Evolutionary conservation across 2,329 filamentous ascomycete species (phyloP).

Genomic region (Xylariales sp.): DNA sequence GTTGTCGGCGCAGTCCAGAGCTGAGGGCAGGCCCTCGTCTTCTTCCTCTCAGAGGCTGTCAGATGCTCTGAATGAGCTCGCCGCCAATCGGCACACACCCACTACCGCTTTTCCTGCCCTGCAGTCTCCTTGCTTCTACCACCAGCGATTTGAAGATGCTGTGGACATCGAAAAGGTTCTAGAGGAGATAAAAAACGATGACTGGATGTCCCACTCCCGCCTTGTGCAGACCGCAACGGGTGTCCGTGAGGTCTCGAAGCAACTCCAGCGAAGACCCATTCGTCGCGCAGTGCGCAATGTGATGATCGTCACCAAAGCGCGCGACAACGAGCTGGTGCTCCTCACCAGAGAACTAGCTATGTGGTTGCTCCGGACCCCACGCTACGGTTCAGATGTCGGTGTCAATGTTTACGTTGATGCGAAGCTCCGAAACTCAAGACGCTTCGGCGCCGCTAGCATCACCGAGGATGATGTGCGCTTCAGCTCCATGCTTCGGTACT

Average conservation of each 20-base stretch:
- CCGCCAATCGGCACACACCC: conserved; percentile 37
- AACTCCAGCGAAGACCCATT: conserved; percentile 87
- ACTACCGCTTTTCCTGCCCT: conserved; percentile 61
- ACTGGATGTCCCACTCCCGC: conserved; percentile 88
- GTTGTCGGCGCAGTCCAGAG: conserved; percentile 40
- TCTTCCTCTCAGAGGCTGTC: conserved; percentile 59
- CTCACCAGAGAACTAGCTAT: conserved; percentile 82
- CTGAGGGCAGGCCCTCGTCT: conserved; percentile 32
- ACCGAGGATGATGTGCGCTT: conserved; percentile 72
- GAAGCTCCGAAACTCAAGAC: conserved; percentile 82
- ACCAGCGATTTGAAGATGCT: conserved; percentile 92
- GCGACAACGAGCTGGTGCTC: conserved; percentile 88
- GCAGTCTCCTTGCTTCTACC: conserved; percentile 95
- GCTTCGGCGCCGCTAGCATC: conserved; percentile 75
- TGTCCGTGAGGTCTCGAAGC: conserved; percentile 92
- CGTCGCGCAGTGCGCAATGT: conserved; percentile 88
- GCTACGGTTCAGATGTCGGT: conserved; percentile 85
- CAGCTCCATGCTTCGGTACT: conserved; percentile 83
- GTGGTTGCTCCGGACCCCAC: conserved; percentile 84
- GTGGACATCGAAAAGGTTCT: conserved; percentile 93
- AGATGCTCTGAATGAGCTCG: conserved; percentile 52
- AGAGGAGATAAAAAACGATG: conserved; percentile 86
- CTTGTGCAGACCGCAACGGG: conserved; percentile 93
- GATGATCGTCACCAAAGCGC: conserved; percentile 98
- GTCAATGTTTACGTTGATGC: conserved; percentile 98